Conservation (phyloP, 495 filamentous ascomycete species). For the Talaromyces stipitatus region DNA sequence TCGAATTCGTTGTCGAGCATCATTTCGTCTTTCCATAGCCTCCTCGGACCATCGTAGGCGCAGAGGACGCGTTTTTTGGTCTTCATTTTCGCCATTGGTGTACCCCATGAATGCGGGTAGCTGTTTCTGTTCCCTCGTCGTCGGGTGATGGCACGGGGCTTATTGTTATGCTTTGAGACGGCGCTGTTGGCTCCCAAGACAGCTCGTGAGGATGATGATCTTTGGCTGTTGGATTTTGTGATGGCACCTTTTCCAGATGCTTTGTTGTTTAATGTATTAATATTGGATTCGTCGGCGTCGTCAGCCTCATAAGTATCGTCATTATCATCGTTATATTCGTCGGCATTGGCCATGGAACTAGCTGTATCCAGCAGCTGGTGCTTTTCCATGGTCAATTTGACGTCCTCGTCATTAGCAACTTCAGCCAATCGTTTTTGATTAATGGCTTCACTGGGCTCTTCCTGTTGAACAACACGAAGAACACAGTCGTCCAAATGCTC, state of each 20-base stretch:
- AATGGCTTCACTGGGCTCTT: slow-evolving; percentile 92
- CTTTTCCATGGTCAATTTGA: slow-evolving; percentile 76
- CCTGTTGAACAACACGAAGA: slow-evolving; percentile 91
- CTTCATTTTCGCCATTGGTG: slow-evolving; percentile 81
- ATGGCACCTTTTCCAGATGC: slow-evolving; percentile 2
- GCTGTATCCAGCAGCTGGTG: slow-evolving; percentile 60
- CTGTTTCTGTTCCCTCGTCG: slow-evolving; percentile 81
- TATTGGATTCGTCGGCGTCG: slow-evolving; percentile 1
- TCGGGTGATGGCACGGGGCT: slow-evolving; percentile 48
- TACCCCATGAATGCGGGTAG: slow-evolving; percentile 90
- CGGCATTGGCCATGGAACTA: slow-evolving; percentile 24
- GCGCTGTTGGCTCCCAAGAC: slow-evolving; percentile 45
- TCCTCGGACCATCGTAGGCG: slow-evolving; percentile 82
- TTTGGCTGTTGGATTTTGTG: not conserved
- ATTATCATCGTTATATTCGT: slow-evolving; percentile 51
- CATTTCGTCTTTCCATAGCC: slow-evolving; percentile 98
- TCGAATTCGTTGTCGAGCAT: slow-evolving; percentile 95
- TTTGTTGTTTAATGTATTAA: not conserved
- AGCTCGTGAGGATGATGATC: slow-evolving; percentile 29
- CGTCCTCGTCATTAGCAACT: slow-evolving; percentile 74
- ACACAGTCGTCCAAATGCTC: slow-evolving; percentile 99
- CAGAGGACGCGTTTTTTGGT: slow-evolving; percentile 95
- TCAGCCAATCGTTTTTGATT: slow-evolving; percentile 81
- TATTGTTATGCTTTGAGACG: slow-evolving; percentile 31
- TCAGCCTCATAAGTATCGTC: slow-evolving; percentile 52